Evolutionary conservation across 2,329 filamentous ascomycete species (phyloP).

Genomic region (Botrytis pseudocinerea): DNA sequence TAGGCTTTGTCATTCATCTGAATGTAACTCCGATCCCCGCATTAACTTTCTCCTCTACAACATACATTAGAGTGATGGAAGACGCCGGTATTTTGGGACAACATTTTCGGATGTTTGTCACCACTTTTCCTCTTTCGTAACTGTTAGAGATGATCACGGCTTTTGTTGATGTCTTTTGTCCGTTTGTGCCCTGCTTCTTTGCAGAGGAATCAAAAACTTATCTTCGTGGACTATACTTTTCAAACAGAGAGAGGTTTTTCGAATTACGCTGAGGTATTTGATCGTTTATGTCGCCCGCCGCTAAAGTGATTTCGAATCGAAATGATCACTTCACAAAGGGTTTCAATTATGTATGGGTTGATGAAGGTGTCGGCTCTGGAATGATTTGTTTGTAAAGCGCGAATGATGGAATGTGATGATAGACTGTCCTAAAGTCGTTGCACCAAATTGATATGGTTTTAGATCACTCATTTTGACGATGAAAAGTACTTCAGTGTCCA

Average conservation of each 20-base stretch:
- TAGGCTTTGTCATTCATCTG: conserved; percentile 46
- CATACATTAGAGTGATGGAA: conserved; percentile 38
- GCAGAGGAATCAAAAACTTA: conserved; percentile 93
- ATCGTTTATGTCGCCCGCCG: conserved; percentile 25
- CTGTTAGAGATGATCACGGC: conserved; percentile 66
- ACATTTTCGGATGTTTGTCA: conserved; percentile 34
- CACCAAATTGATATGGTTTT: conserved; percentile 4
- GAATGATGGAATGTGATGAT: conserved; percentile 34
- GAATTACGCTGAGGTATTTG: conserved; percentile 36
- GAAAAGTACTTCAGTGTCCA: conserved; percentile 32
- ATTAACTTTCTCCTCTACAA: conserved; percentile 62
- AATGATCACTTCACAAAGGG: conserved; percentile 10
- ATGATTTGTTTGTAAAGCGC: conserved; percentile 26
- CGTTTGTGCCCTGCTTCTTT: conserved; percentile 67
- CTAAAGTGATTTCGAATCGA: conserved; percentile 3
- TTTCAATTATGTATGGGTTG: conserved; percentile 2
- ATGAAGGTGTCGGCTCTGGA: conserved; percentile 25
- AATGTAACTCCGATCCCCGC: conserved; percentile 60
- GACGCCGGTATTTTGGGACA: conserved; percentile 40
- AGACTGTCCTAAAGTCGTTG: conserved; percentile 21
- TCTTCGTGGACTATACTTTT: conserved; percentile 82
- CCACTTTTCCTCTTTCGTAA: conserved; percentile 33
- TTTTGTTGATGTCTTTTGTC: conserved; percentile 98
- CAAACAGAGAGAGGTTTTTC: conserved; percentile 68
- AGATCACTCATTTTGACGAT: conserved; percentile 13